These are phyloP conservation scores for Dendrocalamus sinicus DNA, from an alignment of 176 grass and related monocot genomes.

Conservation along the genomic window DNA sequence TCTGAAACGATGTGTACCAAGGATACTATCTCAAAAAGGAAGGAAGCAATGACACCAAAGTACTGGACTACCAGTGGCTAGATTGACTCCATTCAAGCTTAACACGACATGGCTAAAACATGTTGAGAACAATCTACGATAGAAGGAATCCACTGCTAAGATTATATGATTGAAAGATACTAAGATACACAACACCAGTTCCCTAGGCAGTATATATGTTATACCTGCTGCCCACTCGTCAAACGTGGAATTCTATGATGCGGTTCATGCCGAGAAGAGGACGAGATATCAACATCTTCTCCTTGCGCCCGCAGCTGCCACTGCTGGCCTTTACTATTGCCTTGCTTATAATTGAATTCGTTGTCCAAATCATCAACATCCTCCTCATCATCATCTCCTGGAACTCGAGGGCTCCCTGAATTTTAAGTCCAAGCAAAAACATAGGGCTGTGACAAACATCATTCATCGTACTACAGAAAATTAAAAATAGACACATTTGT, in stretches of 20 bases:
- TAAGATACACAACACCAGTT: not conserved
- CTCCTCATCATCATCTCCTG: conserved; percentile 78
- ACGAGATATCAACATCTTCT: conserved; percentile 74
- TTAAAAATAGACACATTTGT: not conserved
- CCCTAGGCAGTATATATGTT: not conserved
- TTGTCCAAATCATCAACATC: conserved; percentile 86
- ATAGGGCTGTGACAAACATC: not conserved
- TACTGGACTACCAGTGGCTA: not conserved
- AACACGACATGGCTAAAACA: not conserved
- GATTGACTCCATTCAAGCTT: conserved; percentile 17
- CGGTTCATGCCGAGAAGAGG: conserved; percentile 67
- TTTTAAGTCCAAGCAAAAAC: not conserved
- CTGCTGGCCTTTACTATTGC: conserved; percentile 46
- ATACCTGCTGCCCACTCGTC: conserved; percentile 76
- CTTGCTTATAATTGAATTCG: conserved; percentile 71
- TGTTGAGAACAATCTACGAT: not conserved
- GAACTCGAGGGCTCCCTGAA: conserved; percentile 81
- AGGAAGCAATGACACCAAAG: not conserved
- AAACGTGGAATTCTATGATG: conserved; percentile 73
- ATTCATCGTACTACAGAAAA: not conserved
- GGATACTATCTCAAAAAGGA: not conserved
- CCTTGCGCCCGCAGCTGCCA: conserved; percentile 62
- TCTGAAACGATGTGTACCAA: not conserved
- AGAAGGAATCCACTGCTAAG: not conserved
- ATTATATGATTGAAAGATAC: not conserved